These are phyloP conservation scores for Agroathelia rolfsii DNA, from an alignment of 1,284 basidiomycete genomes.

Conservation along the genomic window DNA sequence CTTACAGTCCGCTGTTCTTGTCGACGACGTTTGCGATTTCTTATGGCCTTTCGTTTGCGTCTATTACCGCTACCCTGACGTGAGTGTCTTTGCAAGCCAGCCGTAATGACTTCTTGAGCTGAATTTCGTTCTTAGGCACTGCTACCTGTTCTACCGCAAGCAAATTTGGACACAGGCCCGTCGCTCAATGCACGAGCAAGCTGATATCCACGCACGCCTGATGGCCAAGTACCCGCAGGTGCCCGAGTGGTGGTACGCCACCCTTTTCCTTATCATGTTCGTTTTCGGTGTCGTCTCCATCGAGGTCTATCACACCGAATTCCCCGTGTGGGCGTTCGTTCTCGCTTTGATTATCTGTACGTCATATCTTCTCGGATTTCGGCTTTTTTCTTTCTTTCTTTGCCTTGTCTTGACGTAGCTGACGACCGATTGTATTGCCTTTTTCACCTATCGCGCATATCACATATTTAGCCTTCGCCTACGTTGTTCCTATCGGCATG, in stretches of 20 bases:
- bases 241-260: constrained; percentile 44
- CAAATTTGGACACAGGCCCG: constrained; percentile 43
- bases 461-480: constrained; percentile 40
- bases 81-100: constrained; percentile 39
- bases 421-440: constrained; percentile 14
- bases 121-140: constrained; percentile 55
- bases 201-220: constrained; percentile 55
- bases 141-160: constrained; percentile 51
- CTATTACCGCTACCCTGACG: constrained; percentile 30
- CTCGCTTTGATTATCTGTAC: constrained; percentile 31
- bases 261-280: constrained; percentile 39
- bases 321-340: constrained; percentile 27
- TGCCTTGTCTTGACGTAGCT: constrained; percentile 14
- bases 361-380: constrained; percentile 17
- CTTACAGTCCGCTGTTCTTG: constrained; percentile 34
- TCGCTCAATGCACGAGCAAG: constrained; percentile 40
- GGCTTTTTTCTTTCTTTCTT: constrained; percentile 12
- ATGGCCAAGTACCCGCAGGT: constrained; percentile 56
- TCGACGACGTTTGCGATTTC: constrained; percentile 34
- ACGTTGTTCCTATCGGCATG: constrained; percentile 60
- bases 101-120: constrained; percentile 7
- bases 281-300: constrained; percentile 29
- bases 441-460: constrained; percentile 31
- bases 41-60: constrained; percentile 30
- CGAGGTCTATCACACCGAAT: constrained; percentile 22